Base-by-base conservation (phyloP, 805 yeast genomes). In the Teunomyces kruisii region DNA sequence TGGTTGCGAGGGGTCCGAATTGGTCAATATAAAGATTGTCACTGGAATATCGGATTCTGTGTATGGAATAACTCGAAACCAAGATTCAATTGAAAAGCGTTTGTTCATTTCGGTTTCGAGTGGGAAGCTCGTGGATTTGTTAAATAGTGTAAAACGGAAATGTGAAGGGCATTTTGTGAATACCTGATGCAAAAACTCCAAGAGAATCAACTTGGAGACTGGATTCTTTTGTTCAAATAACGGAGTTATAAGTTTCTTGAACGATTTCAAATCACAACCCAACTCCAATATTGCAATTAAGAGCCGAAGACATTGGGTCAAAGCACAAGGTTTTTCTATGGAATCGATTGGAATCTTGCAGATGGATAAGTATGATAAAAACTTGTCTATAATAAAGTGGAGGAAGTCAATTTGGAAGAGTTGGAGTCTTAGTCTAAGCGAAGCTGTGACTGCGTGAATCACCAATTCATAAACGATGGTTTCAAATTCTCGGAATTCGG, bases 71-170 rank as follows among this genome's bases (percentile, higher is more conserved):
- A 72, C 40, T 45, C 68, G 69, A 42, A 73, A 61, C 78, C 78
- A 74, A 6, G 70, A 50, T 31, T 68, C 71, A 10, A 74, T 51
- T 0, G 78, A 58, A 41, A 73, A 64, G 22, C 56, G 43, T 29
- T 55, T 59, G 52, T 46, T 50, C 14, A 46, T 26, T 17, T 33
- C 50, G n/a, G 46, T 49, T 1, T 39, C 42, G 33, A 59, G 57
- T 1, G 68, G 68, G 13, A 62, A 61, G 39, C 38, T 60, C 35
- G 42, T 44, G 40, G 28, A 40, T 36, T 36, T 44, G 46, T 61
- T 58, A 46, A 71, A 61, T 16, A 65, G 28, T 9, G 61, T 51
- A 31, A 65, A 58, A 36, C 62, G 59, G 45, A 61, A 66, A 40
- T 66, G 68, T 10, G 58, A 36, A 1, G 65, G 57, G 45, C 58